Base-by-base conservation (phyloP, 306 rosid genomes). In the Dalbergia oliveri region DNA sequence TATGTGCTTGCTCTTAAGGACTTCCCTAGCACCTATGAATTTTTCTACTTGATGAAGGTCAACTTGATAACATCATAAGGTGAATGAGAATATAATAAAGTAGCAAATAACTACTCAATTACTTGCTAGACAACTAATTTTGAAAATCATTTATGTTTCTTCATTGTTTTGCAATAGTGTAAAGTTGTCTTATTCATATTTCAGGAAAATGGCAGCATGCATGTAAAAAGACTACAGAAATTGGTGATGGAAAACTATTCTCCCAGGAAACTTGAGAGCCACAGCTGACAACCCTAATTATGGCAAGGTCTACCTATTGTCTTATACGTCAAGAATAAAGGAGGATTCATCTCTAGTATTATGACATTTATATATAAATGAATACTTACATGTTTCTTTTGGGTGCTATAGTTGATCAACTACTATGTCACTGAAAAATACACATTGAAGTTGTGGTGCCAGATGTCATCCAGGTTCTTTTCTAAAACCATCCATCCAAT, bases 361-460 rank as follows among this genome's bases (percentile, higher is more conserved):
- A 56, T 68, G 41, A 51, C 64, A 63, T 47, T 53, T 26, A 1
- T 53, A 33, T 62, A 62, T 45, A 39, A 65, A 54, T 50, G 47
- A 68, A 73, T 19, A 84, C 91, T 86, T 54, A 67, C 63, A 39
- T 65, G 49, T 74, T 75, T 71, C 23, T 68, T 64, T 54, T 44
- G 75, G n/a, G 39, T 50, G 41, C 58, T 83, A 75, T 88, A 96
- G 99, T 87, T 96, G 77, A 85, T 96, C 65, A 89, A 96, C 72
- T 93, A 87, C 85, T 96, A 93, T 80, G 87, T 96, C 63, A 88
- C 74, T 54, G 97, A 93, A 82, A 93, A 93, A 73, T 96, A 96
- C 94, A 96, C 99, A 47, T 74, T 96, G 91, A 90, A n/a, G n/a
- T n/a, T n/a, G 99, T 96, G 99, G 99, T 96, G 63, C 99, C 99